Evolutionary conservation across 139 green algal genomes (phyloP).

Genomic region (Picochlorum sp.): DNA sequence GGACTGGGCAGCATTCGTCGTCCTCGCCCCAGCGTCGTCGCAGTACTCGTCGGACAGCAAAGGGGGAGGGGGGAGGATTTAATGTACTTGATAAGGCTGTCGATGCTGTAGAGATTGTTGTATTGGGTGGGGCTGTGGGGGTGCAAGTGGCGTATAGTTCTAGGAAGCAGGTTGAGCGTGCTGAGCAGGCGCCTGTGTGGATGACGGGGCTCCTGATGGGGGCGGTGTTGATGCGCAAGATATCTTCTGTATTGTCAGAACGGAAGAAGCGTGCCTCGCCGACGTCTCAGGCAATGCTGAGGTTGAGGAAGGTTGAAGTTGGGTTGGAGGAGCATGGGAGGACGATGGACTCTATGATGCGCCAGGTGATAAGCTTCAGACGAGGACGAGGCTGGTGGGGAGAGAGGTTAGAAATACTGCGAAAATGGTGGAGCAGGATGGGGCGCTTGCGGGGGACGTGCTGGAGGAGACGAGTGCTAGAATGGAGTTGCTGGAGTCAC

Average conservation of each 20-base stretch:
- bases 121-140: constrained; percentile 9
- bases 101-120: constrained; percentile 2
- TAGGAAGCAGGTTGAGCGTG: neutral
- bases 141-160: constrained; percentile 6
- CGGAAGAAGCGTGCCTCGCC: neutral
- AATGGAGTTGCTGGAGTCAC: constrained; percentile 19
- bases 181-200: neutral
- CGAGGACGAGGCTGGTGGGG: constrained; percentile 12
- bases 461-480: constrained; percentile 6
- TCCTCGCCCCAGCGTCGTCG: no score
- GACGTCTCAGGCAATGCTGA: constrained; percentile 10
- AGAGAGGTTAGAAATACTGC: constrained; percentile 24
- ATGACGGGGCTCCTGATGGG: neutral
- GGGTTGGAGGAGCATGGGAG: constrained; percentile 18
- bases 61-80: no score
- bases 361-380: constrained; percentile 34
- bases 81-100: constrained; percentile 1
- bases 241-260: neutral
- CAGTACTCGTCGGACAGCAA: no score
- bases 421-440: constrained; percentile 21
- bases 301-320: constrained; percentile 12
- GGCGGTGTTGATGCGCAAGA: neutral
- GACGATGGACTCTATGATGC: constrained; percentile 2
- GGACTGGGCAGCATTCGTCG: no score
- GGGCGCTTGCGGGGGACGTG: constrained; percentile 16